Conservation (phyloP, 441 rosid species). For the Lepidium campestre region DNA sequence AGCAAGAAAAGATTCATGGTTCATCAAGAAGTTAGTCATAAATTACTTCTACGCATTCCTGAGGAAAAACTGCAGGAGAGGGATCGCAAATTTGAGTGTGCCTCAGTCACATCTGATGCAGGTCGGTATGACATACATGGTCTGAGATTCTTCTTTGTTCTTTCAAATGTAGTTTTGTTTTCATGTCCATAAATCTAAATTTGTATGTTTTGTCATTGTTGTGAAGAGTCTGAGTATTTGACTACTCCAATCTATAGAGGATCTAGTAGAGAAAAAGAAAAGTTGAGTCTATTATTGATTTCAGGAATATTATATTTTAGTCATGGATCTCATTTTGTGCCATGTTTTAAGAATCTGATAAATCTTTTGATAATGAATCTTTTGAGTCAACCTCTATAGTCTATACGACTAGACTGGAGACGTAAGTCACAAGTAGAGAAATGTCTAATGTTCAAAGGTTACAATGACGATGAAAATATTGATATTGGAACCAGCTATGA, state of each 20-base stretch:
- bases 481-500: too few species aligned
- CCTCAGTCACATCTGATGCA: slow-evolving; percentile 95
- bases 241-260: slow-evolving; percentile 18
- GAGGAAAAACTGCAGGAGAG: slow-evolving; percentile 94
- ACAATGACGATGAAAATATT: neutral
- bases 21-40: slow-evolving; percentile 80
- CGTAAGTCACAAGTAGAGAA: neutral
- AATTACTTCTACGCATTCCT: slow-evolving; percentile 92
- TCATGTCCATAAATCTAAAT: slow-evolving; percentile 6
- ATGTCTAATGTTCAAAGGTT: neutral
- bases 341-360: neutral
- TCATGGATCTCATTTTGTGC: neutral
- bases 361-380: neutral
- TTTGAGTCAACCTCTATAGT: neutral
- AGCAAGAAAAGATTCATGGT: slow-evolving; percentile 96
- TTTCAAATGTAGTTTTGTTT: neutral
- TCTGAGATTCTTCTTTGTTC: slow-evolving; percentile 32
- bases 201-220: slow-evolving; percentile 14
- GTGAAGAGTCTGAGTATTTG: slow-evolving; percentile 17
- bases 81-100: slow-evolving; percentile 80
- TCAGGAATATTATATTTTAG: neutral
- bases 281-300: neutral
- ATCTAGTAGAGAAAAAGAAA: neutral
- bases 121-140: slow-evolving; percentile 99
- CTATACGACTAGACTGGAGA: neutral